These are phyloP conservation scores for Penicillium maclennaniae DNA, from an alignment of 495 filamentous ascomycete species.

Conservation along the genomic window DNA sequence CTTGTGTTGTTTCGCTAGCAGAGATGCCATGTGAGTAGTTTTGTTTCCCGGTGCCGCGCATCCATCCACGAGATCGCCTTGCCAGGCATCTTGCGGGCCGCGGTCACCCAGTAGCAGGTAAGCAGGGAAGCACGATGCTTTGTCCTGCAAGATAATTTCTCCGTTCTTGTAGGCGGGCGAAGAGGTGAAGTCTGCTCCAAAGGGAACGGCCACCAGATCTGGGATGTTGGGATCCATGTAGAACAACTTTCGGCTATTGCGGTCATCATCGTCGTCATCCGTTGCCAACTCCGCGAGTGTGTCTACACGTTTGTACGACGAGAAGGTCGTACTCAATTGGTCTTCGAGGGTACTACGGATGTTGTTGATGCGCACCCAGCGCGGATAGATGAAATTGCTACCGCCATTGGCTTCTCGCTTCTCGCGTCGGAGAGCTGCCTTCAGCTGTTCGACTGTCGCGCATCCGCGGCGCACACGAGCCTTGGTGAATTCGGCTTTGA, in stretches of 20 bases:
- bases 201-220: conserved; percentile 75
- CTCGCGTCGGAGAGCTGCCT: conserved; percentile 48
- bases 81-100: conserved; percentile 18
- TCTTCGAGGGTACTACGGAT: conserved; percentile 64
- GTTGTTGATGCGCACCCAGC: conserved; percentile 88
- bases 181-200: conserved; percentile 60
- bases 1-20: conserved; percentile 45
- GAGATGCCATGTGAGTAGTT: conserved; percentile 85
- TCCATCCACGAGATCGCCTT: conserved; percentile 78
- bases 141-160: conserved; percentile 86
- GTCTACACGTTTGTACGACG: conserved; percentile 47
- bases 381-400: conserved; percentile 51
- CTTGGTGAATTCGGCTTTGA: conserved; percentile 77
- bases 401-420: conserved; percentile 24
- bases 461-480: conserved; percentile 68
- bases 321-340: conserved; percentile 67
- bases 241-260: conserved; percentile 27
- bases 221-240: conserved; percentile 76
- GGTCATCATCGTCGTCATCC: conserved; percentile 9
- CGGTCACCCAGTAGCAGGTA: conserved; percentile 63
- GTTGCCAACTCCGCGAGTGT: conserved; percentile 42
- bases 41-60: conserved; percentile 97
- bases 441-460: conserved; percentile 59
- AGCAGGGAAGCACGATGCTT: conserved; percentile 93
- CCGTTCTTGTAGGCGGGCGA: conserved; percentile 70